A percentile compares a stretch with the other conserved stretches of the same genome.
Conservation (phyloP, 192 early-diverging fungal species). For the Kappamyces sp. region DNA sequence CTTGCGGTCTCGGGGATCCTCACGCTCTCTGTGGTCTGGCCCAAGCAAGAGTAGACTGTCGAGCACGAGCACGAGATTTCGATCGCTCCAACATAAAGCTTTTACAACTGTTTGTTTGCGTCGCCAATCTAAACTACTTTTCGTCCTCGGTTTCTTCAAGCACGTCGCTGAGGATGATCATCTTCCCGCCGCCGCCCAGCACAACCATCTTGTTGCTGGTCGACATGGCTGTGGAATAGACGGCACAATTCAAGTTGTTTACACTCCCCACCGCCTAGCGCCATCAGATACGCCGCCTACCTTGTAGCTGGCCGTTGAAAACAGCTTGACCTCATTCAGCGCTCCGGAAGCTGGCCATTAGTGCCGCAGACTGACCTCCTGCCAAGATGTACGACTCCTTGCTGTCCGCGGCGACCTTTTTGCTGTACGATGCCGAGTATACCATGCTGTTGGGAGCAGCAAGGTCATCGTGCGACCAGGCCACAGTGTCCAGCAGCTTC, state of each 20-base stretch:
- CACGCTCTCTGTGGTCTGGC: neutral
- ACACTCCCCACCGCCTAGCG: constrained; percentile 38
- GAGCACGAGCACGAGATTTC: neutral
- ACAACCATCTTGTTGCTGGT: constrained; percentile 36
- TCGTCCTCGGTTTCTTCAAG: constrained; percentile 21
- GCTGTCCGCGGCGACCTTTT: constrained; percentile 3
- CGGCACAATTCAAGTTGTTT: constrained; percentile 25
- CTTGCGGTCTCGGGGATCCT: neutral
- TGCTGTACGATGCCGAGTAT: constrained; percentile 31
- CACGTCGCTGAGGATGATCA: constrained; percentile 35
- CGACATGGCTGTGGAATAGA: constrained; percentile 35
- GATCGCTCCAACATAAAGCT: neutral
- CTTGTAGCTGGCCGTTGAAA: constrained; percentile 2
- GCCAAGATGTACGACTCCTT: constrained; percentile 32
- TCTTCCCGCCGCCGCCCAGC: constrained; percentile 33
- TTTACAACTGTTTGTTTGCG: neutral
- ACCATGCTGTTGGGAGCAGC: constrained; percentile 20
- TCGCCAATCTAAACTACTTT: neutral
- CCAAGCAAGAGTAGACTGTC: neutral
- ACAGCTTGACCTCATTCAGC: constrained; percentile 41
- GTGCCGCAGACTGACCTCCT: constrained; percentile 25
- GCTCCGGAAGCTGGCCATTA: constrained; percentile 6
- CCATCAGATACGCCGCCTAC: constrained; percentile 18
- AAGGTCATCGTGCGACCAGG: constrained; percentile 34
- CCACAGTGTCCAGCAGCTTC: constrained; percentile 29